Evolutionary conservation across 2,329 filamentous ascomycete genomes (phyloP).

Genomic region (Fusarium sp.): DNA sequence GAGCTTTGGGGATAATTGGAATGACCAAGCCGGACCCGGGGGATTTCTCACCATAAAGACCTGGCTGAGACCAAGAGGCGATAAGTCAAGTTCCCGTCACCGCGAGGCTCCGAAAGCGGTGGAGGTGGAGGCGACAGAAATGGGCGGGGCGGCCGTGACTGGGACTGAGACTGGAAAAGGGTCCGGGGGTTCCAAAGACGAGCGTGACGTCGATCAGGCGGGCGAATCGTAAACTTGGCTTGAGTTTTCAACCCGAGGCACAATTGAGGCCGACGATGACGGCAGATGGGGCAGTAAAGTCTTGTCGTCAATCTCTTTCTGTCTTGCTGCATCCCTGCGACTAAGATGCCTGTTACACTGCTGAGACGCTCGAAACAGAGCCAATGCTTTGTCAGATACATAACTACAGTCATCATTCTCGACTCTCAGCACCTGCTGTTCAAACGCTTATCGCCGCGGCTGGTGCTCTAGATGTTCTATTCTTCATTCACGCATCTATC

Average conservation of each 20-base stretch:
- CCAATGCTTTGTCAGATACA: slow-evolving; percentile 24
- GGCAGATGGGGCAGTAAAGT: slow-evolving; percentile 25
- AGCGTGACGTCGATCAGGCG: slow-evolving; percentile 46
- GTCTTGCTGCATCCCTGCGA: slow-evolving; percentile 20
- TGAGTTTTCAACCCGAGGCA: slow-evolving; percentile 33
- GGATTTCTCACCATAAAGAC: neutral
- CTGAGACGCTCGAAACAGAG: slow-evolving; percentile 10
- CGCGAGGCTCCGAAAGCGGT: slow-evolving; percentile 52
- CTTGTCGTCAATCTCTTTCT: slow-evolving; percentile 25
- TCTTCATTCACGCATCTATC: slow-evolving; percentile 19
- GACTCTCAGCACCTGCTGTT: slow-evolving; percentile 8
- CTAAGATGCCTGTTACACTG: slow-evolving; percentile 4
- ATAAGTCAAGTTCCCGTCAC: slow-evolving; percentile 23
- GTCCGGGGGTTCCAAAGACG: slow-evolving; percentile 14
- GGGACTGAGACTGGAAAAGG: slow-evolving; percentile 10
- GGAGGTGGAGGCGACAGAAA: slow-evolving; percentile 33
- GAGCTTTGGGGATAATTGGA: slow-evolving; percentile 37
- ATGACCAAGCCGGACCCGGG: slow-evolving; percentile 40
- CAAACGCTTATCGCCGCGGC: slow-evolving; percentile 36
- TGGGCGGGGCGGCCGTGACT: slow-evolving; percentile 17
- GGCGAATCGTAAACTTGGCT: slow-evolving; percentile 32
- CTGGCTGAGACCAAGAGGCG: slow-evolving; percentile 6
- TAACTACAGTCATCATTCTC: neutral
- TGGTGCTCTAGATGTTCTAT: slow-evolving; percentile 36
- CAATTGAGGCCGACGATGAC: slow-evolving; percentile 45